Conservation (phyloP, 371 early-diverging fungal genomes). For the Encephalitozoon romaleae region DNA sequence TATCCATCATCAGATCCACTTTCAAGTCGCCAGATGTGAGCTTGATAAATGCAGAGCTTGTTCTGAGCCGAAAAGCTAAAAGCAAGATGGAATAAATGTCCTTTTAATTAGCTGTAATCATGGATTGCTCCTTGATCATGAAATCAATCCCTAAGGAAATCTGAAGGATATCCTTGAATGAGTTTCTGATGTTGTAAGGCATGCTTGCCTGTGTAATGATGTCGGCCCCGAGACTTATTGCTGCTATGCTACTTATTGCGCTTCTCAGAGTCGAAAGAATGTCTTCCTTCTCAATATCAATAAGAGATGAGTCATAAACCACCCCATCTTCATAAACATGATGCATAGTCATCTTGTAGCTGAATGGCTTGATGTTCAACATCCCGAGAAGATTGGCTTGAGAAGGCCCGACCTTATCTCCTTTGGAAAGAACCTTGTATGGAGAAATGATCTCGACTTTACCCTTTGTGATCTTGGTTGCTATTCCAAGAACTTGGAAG, state of each 20-base stretch:
- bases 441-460: slow-evolving; percentile 97
- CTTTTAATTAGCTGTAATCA: slow-evolving; percentile 9
- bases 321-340: slow-evolving; percentile 85
- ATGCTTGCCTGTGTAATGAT: slow-evolving; percentile 87
- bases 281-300: slow-evolving; percentile 79
- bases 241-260: slow-evolving; percentile 75
- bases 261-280: slow-evolving; percentile 70
- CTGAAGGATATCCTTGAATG: slow-evolving; percentile 54
- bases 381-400: slow-evolving; percentile 94
- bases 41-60: too few relatives aligned
- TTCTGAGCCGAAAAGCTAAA: background rate
- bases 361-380: slow-evolving; percentile 99
- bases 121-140: slow-evolving; percentile 46
- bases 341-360: slow-evolving; percentile 86
- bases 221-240: slow-evolving; percentile 80
- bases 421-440: slow-evolving; percentile 77
- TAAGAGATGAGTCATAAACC: slow-evolving; percentile 74
- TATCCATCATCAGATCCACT: background rate
- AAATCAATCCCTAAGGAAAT: slow-evolving; percentile 79
- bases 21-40: background rate
- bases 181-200: slow-evolving; percentile 67
- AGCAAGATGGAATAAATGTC: background rate
- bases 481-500: slow-evolving; percentile 99
- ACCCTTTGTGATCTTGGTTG: slow-evolving; percentile 99
- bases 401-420: slow-evolving; percentile 89